Percentiles rank a stretch among this genome's conserved stretches.
Evolutionary conservation across 2,329 filamentous ascomycete species (phyloP).

Genomic region (Aureobasidium sp.): DNA sequence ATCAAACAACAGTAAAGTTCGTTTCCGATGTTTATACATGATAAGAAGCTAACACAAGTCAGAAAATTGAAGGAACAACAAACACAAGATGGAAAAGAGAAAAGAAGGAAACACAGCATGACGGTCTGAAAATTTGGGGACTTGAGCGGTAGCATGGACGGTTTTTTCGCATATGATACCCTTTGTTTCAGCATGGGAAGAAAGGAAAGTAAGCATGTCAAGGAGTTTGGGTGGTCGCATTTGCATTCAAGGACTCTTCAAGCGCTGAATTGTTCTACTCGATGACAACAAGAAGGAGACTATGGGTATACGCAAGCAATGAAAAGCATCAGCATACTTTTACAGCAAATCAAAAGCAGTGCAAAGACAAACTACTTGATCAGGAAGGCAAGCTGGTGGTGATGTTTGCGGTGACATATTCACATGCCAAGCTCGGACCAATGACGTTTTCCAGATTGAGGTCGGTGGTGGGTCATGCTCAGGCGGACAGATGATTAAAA

Average conservation of each 20-base stretch:
- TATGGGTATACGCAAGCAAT: background rate
- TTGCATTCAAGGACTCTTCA: conserved; percentile 6
- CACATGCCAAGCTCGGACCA: conserved; percentile 3
- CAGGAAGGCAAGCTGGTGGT: background rate
- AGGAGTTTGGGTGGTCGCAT: conserved; percentile 12
- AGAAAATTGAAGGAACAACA: background rate
- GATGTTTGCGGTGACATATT: background rate
- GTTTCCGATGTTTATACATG: background rate
- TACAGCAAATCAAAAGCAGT: background rate
- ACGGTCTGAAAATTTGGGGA: background rate
- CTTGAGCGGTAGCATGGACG: background rate
- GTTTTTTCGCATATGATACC: conserved; percentile 2
- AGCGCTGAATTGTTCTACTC: conserved; percentile 7
- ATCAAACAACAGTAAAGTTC: background rate
- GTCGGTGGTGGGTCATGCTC: conserved; percentile 1
- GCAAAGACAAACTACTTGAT: background rate
- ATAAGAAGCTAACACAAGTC: background rate
- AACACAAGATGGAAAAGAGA: background rate
- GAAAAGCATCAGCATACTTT: background rate
- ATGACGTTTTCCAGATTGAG: background rate
- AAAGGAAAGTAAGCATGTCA: background rate
- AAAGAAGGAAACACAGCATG: background rate
- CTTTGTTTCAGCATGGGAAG: background rate
- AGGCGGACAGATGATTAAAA: conserved; percentile 9
- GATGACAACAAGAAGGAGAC: background rate